Evolutionary conservation across 371 early-diverging fungal species (phyloP), one percentile per base, ranked within the genome.

Genomic region (Basidiobolus heterosporus): DNA sequence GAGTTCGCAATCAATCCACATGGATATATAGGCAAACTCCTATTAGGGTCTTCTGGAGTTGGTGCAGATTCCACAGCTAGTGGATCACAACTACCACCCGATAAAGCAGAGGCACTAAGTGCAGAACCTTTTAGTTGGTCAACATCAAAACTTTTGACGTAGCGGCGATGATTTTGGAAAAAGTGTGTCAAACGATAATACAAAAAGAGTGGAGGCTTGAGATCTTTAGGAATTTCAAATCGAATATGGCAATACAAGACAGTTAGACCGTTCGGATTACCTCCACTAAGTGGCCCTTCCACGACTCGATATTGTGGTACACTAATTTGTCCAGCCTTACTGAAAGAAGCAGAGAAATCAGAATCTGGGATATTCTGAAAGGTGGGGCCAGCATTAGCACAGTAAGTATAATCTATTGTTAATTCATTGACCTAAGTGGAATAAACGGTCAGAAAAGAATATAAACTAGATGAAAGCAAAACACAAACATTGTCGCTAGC

Each of bases 1-100:
- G 94, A 94, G 59, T 97, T 93, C n/a, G 98, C 94, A 55, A 99
- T 88, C 37, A 96, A 62, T 0, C 99, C 99, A 56, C 98, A 98
- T n/a, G 99, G 99, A 65, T 94, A 99, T 30, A 30, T 30, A 3
- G 30, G 30, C 30, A 30, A 30, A 5, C 9, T 30, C 9, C 30
- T 30, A 30, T 30, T 30, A 5, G 30, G 30, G 9, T 30, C 30
- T 9, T 30, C 30, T 3, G 30, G 30, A 9, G 30, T 30, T 30
- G 30, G 30, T 30, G 30, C 30, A 3, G 30, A 3, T 3, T 3
- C 30, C 3, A 30, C 30, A 9, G 30, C 30, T 30, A 30, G 9
- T 9, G 30, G 30, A 30, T 30, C 30, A 9, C 30, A 30, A 9
- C 30, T 30, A 5, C 30, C 30, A 5, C 30, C 30, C 5, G 30